These are phyloP conservation scores for Aspergillus hancockii DNA, from an alignment of 495 filamentous ascomycete species.

Conservation along the genomic window DNA sequence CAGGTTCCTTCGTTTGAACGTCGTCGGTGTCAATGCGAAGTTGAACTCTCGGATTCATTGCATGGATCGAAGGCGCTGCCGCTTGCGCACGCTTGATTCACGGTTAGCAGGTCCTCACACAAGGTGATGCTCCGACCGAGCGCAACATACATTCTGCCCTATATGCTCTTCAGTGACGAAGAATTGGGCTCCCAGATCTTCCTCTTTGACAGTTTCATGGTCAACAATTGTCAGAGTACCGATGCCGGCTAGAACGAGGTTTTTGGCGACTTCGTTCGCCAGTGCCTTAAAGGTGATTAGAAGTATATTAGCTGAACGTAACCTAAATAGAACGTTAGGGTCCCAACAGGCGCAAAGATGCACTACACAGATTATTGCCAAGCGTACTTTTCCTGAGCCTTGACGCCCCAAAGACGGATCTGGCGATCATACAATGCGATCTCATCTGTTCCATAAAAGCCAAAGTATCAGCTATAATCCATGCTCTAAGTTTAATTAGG, in stretches of 20 bases:
- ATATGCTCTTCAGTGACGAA: constrained; percentile 73
- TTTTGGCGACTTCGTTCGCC: constrained; percentile 96
- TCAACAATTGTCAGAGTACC: constrained; percentile 89
- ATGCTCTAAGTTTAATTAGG: not conserved
- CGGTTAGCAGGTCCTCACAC: constrained; percentile 8
- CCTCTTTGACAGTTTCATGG: constrained; percentile 70
- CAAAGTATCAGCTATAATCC: constrained; percentile 5
- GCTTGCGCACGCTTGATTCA: constrained; percentile 72
- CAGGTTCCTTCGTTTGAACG: constrained; percentile 61
- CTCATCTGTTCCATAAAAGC: constrained; percentile 62
- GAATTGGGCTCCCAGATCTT: constrained; percentile 88
- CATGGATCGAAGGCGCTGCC: constrained; percentile 72
- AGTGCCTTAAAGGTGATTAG: constrained; percentile 85
- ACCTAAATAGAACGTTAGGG: constrained; percentile 46
- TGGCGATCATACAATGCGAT: constrained; percentile 98
- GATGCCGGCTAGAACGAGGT: constrained; percentile 93
- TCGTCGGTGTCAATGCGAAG: constrained; percentile 67
- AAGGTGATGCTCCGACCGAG: not conserved
- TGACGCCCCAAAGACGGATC: constrained; percentile 96
- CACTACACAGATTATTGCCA: not conserved
- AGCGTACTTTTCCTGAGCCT: constrained; percentile 78
- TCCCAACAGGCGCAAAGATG: constrained; percentile 5
- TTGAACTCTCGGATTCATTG: constrained; percentile 87
- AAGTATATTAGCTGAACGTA: constrained; percentile 88
- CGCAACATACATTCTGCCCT: constrained; percentile 67